These are phyloP conservation scores for Scedosporium apiospermum DNA, from an alignment of 2,329 filamentous ascomycete genomes.

Conservation along the genomic window DNA sequence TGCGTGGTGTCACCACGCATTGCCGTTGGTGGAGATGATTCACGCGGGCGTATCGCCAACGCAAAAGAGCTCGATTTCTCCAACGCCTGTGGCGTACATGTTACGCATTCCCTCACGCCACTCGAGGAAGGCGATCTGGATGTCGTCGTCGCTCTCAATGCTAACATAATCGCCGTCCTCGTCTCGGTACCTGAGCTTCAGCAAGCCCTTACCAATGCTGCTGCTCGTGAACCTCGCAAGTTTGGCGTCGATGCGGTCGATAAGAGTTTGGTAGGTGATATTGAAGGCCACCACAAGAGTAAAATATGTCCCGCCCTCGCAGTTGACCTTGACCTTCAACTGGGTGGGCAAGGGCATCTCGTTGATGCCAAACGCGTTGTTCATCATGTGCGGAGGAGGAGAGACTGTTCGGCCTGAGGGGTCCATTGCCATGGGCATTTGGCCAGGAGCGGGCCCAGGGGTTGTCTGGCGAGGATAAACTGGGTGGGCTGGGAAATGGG, in stretches of 20 bases:
- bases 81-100: constrained; percentile 58
- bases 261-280: constrained; percentile 86
- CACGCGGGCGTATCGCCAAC: constrained; percentile 35
- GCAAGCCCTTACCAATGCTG: constrained; percentile 70
- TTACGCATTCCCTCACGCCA: constrained; percentile 65
- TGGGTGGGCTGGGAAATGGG: constrained; percentile 47
- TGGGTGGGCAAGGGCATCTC: constrained; percentile 57
- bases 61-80: constrained; percentile 85
- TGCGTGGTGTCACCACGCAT: no score
- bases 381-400: constrained; percentile 22
- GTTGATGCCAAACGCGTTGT: constrained; percentile 22
- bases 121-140: constrained; percentile 89
- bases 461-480: constrained; percentile 37
- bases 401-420: constrained; percentile 35
- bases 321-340: constrained; percentile 92
- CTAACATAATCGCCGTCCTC: constrained; percentile 88
- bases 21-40: neutral
- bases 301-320: constrained; percentile 75
- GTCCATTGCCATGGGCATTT: constrained; percentile 15
- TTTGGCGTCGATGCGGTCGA: constrained; percentile 94
- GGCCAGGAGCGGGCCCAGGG: constrained; percentile 26
- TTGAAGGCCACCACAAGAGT: constrained; percentile 95
- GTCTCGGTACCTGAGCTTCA: constrained; percentile 84
- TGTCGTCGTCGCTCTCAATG: constrained; percentile 92
- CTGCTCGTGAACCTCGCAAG: constrained; percentile 77